Evolutionary conservation across 2,329 filamentous ascomycete species (phyloP).

Genomic region (Aspergillus neoniger): DNA sequence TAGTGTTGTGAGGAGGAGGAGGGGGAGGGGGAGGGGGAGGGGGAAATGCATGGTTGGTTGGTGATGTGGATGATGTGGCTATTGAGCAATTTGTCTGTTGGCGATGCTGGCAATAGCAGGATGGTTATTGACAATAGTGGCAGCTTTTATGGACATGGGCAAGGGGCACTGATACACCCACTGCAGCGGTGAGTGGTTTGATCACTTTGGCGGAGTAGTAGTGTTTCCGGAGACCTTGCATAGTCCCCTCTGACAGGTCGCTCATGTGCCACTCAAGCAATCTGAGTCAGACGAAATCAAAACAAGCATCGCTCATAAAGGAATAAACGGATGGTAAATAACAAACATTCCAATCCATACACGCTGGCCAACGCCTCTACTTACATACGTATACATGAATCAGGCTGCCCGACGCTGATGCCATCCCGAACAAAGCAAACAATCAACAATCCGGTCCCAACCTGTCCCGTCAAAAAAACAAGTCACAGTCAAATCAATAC

Average conservation of each 20-base stretch:
- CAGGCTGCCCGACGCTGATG: constrained; percentile 13
- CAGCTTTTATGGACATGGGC: too few relatives aligned
- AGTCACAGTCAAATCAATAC: constrained; percentile 6
- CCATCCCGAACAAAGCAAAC: constrained; percentile 9
- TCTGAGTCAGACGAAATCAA: not conserved
- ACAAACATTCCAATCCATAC: not conserved
- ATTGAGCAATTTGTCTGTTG: not conserved
- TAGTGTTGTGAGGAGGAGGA: not conserved
- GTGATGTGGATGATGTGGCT: not conserved
- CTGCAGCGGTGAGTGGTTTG: too few relatives aligned
- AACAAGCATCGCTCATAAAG: not conserved
- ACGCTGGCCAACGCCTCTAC: constrained; percentile 16
- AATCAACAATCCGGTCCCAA: not conserved
- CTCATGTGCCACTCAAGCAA: constrained; percentile 1
- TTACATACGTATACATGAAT: constrained; percentile 19
- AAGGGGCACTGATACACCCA: too few relatives aligned
- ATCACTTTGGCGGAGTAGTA: not conserved
- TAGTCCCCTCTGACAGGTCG: not conserved
- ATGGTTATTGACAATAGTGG: too few relatives aligned
- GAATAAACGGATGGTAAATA: not conserved
- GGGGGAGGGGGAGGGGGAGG: not conserved
- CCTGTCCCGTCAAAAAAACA: not conserved
- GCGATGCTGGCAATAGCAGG: not conserved
- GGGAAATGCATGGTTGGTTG: not conserved
- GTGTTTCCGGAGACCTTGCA: not conserved